phyloP scores from a whole-genome alignment of 495 filamentous ascomycete species.

The Aspergillus incahuasiensis region DNA sequence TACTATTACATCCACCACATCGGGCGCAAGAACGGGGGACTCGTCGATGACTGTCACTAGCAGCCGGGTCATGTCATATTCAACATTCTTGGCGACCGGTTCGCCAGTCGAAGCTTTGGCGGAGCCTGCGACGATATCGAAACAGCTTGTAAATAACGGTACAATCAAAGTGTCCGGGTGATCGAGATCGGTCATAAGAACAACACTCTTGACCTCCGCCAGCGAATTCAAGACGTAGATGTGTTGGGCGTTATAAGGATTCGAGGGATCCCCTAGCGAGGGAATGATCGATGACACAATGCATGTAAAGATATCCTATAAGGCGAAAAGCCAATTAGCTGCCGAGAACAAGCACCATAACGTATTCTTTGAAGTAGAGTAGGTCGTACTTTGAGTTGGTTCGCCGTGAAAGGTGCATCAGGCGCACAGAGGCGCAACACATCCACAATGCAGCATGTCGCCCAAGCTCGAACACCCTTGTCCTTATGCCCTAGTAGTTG shows the following conservation, averaged over 20 bases:
- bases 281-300: slow-evolving; percentile 79
- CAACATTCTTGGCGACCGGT: slow-evolving; percentile 80
- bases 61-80: slow-evolving; percentile 84
- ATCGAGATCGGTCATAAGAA: slow-evolving; percentile 87
- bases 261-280: slow-evolving; percentile 78
- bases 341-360: not conserved
- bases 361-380: not conserved
- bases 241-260: slow-evolving; percentile 90
- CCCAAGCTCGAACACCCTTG: slow-evolving; percentile 82
- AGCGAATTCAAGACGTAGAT: slow-evolving; percentile 84
- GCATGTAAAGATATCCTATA: slow-evolving; percentile 87
- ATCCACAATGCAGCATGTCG: slow-evolving; percentile 86
- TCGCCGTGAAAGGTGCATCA: slow-evolving; percentile 86
- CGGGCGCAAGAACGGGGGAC: slow-evolving; percentile 66
- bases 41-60: slow-evolving; percentile 86
- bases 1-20: slow-evolving; percentile 89
- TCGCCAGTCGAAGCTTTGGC: slow-evolving; percentile 70
- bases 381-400: slow-evolving; percentile 76
- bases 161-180: slow-evolving; percentile 69
- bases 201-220: slow-evolving; percentile 87
- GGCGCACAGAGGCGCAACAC: slow-evolving; percentile 91
- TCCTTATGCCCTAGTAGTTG: slow-evolving; percentile 88
- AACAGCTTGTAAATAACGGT: slow-evolving; percentile 78
- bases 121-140: slow-evolving; percentile 83
- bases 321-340: not conserved